Base-by-base conservation (phyloP, 306 rosid genomes). In the Quercus ilex region DNA sequence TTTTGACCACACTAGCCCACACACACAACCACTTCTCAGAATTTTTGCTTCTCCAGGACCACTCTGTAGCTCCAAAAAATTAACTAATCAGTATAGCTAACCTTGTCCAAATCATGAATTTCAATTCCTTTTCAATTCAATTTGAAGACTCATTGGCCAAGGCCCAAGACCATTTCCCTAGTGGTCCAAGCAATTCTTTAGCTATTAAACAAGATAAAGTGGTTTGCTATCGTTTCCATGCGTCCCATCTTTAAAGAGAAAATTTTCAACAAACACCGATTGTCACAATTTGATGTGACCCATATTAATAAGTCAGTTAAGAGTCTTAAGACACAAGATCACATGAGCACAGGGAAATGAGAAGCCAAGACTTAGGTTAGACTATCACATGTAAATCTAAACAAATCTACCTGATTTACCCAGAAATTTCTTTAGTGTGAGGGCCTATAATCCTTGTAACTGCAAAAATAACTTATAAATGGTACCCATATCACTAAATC, bases 11-110 rank as follows among this genome's bases (percentile, higher is more conserved):
- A 51, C 1, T 64, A 72, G 41, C 57, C 63, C 74, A 31, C 38
- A 14, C 38, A 14, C 77, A 57, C 77, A 85, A 83, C 89, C 9
- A 78, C 87, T 76, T 57, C 63, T 59, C 26, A 64, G 30, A 53
- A 79, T 59, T 41, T 70, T 17, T 56, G 70, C 14, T 78, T 69
- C 51, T 79, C 87, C 77, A 80, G 84, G 87, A 85, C 77, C 78
- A 75, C 46, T 19, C 51, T 35, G 77, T 20, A 38, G 55, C 67
- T 56, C 70, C 55, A 71, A 72, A 67, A 74, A 69, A 53, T 68
- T 68, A 30, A 67, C 49, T 21, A 55, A 73, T 81, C 69, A 11
- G 28, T 41, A 46, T 31, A 53, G 71, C 73, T 57, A 51, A 68
- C 53, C 38, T 21, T 58, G 63, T 15, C 55, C 56, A 65, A 68